These are phyloP conservation scores for Candida awuae DNA, from an alignment of 805 yeast species.

Conservation along the genomic window DNA sequence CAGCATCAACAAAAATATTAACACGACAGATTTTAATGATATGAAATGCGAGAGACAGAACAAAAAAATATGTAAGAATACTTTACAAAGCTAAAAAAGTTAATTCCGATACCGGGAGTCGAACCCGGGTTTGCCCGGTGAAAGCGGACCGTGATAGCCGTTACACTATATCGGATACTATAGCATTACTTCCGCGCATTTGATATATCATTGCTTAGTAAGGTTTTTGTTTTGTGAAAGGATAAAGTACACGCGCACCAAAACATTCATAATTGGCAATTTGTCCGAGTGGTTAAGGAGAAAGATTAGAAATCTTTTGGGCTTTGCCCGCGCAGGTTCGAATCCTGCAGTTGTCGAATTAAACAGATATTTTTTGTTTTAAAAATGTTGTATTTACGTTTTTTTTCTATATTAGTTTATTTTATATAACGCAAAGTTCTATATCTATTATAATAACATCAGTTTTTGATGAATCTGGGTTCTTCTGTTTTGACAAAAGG, in stretches of 20 bases:
- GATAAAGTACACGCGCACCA: too few relatives aligned
- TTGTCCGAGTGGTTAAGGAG: constrained; percentile 54
- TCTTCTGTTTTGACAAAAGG: constrained; percentile 55
- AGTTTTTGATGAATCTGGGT: constrained; percentile 40
- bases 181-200: too few relatives aligned
- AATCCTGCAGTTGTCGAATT: constrained; percentile 49
- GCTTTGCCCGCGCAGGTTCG: constrained; percentile 59
- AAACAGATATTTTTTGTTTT: constrained; percentile 4
- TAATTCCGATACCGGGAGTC: constrained; percentile 74
- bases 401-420: not conserved
- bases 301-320: constrained; percentile 53
- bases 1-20: too few relatives aligned
- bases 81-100: not conserved
- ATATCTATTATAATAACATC: not conserved
- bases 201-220: too few relatives aligned
- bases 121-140: constrained; percentile 82
- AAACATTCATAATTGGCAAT: constrained; percentile 29
- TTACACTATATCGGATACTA: constrained; percentile 63
- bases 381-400: not conserved
- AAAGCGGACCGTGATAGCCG: constrained; percentile 81
- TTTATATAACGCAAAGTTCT: too few relatives aligned
- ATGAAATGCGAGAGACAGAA: too few relatives aligned
- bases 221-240: too few relatives aligned
- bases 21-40: too few relatives aligned
- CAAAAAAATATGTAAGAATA: too few relatives aligned